Evolutionary conservation across 805 yeast genomes (phyloP).

Genomic region (Candida cerambycidarum): DNA sequence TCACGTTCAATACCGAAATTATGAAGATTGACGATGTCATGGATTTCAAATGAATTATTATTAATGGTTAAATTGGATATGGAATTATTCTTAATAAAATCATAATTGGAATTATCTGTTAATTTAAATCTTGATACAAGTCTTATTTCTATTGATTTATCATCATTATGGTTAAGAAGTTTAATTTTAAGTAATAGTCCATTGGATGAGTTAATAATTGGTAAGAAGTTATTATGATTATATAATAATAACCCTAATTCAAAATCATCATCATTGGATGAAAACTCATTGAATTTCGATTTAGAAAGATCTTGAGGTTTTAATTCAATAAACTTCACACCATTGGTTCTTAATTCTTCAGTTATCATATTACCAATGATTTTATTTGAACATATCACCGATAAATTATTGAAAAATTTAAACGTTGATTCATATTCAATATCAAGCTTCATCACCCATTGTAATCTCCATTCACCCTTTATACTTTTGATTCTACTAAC

Average conservation of each 20-base stretch:
- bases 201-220: constrained; percentile 33
- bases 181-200: constrained; percentile 32
- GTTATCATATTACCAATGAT: constrained; percentile 51
- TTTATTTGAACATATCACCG: constrained; percentile 46
- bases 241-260: constrained; percentile 12
- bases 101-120: constrained; percentile 13
- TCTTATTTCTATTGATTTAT: constrained; percentile 11
- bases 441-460: constrained; percentile 36
- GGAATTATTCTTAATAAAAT: constrained; percentile 24
- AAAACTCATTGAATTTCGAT: not conserved
- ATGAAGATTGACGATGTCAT: constrained; percentile 26
- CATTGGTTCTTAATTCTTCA: constrained; percentile 46
- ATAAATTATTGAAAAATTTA: constrained; percentile 37
- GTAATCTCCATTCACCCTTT: constrained; percentile 55
- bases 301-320: not conserved
- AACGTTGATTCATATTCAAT: constrained; percentile 22
- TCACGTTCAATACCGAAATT: constrained; percentile 19
- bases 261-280: constrained; percentile 1
- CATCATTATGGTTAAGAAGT: constrained; percentile 21
- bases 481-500: constrained; percentile 50
- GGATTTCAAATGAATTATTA: constrained; percentile 26
- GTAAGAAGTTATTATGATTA: constrained; percentile 24
- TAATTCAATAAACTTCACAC: constrained; percentile 36
- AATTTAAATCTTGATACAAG: constrained; percentile 25
- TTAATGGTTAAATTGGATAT: constrained; percentile 20